These are phyloP conservation scores for cucumber (Cucumis sativus) DNA, from an alignment of 306 rosid species.

Conservation along the genomic window DNA sequence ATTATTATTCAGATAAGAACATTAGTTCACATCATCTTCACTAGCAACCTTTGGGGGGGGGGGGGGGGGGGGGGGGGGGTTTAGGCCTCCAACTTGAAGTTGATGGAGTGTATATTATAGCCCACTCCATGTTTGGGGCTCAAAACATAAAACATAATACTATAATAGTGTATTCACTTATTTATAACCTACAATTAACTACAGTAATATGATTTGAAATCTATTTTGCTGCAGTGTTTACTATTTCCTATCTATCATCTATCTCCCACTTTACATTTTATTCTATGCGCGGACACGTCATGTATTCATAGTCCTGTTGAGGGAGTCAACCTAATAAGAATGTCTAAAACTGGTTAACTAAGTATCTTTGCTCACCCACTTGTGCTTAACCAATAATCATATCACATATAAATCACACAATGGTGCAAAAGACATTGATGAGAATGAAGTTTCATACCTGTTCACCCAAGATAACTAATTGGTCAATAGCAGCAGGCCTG, in stretches of 20 bases:
- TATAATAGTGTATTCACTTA: no score
- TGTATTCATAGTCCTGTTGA: not conserved
- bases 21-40: not conserved
- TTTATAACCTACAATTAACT: no score
- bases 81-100: no score
- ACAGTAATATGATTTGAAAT: no score
- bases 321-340: not conserved
- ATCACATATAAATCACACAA: not conserved
- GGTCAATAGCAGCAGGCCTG: constrained; percentile 99
- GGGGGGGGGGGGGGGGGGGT: no score
- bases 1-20: not conserved
- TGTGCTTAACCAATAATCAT: not conserved
- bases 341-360: not conserved
- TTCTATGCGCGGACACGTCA: not conserved
- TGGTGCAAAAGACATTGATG: not conserved
- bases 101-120: no score
- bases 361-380: not conserved
- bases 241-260: no score
- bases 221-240: no score
- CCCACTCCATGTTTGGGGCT: no score
- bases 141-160: no score
- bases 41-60: not conserved
- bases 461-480: constrained; percentile 80
- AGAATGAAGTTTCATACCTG: constrained; percentile 42
- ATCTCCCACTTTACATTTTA: not conserved